Evolutionary conservation across 2,329 filamentous ascomycete genomes (phyloP).

Genomic region (Sclerotiophoma versabilis): DNA sequence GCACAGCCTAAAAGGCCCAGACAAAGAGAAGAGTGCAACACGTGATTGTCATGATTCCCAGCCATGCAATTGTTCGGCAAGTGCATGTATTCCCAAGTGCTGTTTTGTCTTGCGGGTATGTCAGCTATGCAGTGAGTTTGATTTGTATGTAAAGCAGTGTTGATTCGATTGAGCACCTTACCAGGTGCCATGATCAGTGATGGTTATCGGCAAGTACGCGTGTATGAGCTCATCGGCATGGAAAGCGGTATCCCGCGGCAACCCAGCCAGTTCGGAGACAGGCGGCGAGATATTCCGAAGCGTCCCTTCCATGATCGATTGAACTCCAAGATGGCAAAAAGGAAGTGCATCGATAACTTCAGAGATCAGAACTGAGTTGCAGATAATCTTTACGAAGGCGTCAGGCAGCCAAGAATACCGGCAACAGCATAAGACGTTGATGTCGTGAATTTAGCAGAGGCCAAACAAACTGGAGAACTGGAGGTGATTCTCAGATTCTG

Average conservation of each 20-base stretch:
- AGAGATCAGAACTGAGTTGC: not conserved
- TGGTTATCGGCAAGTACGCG: no score
- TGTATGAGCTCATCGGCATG: no score
- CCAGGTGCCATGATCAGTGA: no score
- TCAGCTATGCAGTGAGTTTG: not conserved
- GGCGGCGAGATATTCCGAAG: constrained; percentile 13
- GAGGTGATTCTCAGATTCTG: constrained; percentile 1
- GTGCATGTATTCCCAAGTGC: no score
- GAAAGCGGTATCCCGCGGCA: constrained; percentile 15
- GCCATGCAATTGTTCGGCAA: constrained; percentile 2
- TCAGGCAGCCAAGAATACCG: not conserved
- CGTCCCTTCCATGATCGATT: not conserved
- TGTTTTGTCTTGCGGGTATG: no score
- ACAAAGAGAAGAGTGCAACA: not conserved
- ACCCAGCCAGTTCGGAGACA: constrained; percentile 8
- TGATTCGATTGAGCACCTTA: no score
- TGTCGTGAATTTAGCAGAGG: not conserved
- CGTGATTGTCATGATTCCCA: not conserved
- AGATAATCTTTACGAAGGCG: no score
- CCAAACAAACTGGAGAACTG: not conserved
- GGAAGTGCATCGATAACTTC: not conserved
- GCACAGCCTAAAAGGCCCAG: not conserved
- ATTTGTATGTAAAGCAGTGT: no score
- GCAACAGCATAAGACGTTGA: not conserved
- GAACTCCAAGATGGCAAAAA: constrained; percentile 5